Evolutionary conservation across 1,284 basidiomycete genomes (phyloP).

Genomic region (Irpex lacteus): DNA sequence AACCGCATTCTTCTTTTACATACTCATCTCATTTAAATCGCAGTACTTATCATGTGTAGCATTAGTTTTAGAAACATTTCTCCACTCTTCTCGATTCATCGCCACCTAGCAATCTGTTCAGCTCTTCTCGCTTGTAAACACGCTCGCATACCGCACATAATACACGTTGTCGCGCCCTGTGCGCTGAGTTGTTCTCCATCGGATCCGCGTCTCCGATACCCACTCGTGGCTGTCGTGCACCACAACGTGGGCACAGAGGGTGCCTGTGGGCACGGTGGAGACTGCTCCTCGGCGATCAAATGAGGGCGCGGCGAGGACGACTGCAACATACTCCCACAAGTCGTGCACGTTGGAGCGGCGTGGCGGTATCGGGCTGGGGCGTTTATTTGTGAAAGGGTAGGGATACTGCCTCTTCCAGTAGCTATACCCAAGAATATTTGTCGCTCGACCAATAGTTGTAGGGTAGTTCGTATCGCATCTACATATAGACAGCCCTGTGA

Average conservation of each 20-base stretch:
- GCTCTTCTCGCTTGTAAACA: neutral
- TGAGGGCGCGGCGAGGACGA: neutral
- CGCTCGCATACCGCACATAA: neutral
- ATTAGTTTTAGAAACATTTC: neutral
- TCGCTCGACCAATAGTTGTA: too few relatives aligned
- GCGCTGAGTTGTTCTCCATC: neutral
- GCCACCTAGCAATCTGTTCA: neutral
- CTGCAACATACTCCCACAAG: neutral
- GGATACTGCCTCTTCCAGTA: too few relatives aligned
- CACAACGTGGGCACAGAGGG: neutral
- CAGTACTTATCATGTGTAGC: neutral
- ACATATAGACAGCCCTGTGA: too few relatives aligned
- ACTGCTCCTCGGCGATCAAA: neutral
- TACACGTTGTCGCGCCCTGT: neutral
- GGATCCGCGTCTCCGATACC: neutral
- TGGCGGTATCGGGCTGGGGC: too few relatives aligned
- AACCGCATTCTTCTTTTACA: neutral
- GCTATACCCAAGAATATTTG: too few relatives aligned
- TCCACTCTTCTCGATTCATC: neutral
- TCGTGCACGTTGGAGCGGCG: too few relatives aligned
- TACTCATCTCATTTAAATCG: neutral
- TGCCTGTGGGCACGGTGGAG: conserved; percentile 1
- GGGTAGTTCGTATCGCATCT: too few relatives aligned
- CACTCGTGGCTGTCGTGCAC: neutral
- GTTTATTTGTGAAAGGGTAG: too few relatives aligned